Conservation (phyloP, 1,284 basidiomycete species). For the Apiotrichum gamsii region DNA sequence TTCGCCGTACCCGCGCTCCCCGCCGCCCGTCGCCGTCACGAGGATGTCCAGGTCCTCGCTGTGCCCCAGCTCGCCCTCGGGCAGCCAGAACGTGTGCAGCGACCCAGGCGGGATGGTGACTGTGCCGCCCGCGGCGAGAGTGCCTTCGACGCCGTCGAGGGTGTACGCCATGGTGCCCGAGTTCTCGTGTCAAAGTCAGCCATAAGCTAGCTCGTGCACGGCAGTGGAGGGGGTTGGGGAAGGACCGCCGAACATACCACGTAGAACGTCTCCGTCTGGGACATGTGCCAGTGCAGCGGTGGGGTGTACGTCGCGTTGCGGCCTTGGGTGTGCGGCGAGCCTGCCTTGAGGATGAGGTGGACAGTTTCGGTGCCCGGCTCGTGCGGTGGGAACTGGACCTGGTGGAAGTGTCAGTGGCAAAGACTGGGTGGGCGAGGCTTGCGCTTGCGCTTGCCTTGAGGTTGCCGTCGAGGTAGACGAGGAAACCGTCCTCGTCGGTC, state of each 20-base stretch:
- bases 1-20: slow-evolving; percentile 38
- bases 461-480: slow-evolving; percentile 21
- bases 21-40: slow-evolving; percentile 33
- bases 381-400: background rate
- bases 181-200: slow-evolving; percentile 8
- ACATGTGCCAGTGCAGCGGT: slow-evolving; percentile 39
- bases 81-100: slow-evolving; percentile 43
- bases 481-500: slow-evolving; percentile 10
- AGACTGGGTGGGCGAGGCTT: background rate
- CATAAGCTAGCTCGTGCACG: no score
- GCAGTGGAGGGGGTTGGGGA: no score
- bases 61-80: slow-evolving; percentile 12
- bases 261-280: slow-evolving; percentile 36
- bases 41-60: slow-evolving; percentile 37
- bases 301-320: slow-evolving; percentile 33
- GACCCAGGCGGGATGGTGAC: slow-evolving; percentile 31
- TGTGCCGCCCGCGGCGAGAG: slow-evolving; percentile 29
- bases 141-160: slow-evolving; percentile 39
- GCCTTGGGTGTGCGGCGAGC: slow-evolving; percentile 30
- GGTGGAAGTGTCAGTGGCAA: no score
- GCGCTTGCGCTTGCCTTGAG: slow-evolving; percentile 14
- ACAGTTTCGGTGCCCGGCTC: slow-evolving; percentile 22
- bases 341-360: slow-evolving; percentile 35
- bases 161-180: slow-evolving; percentile 35
- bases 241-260: slow-evolving; percentile 24